phyloP scores from a whole-genome alignment of 352 stramenopile species.

The Aphanomyces astaci region DNA sequence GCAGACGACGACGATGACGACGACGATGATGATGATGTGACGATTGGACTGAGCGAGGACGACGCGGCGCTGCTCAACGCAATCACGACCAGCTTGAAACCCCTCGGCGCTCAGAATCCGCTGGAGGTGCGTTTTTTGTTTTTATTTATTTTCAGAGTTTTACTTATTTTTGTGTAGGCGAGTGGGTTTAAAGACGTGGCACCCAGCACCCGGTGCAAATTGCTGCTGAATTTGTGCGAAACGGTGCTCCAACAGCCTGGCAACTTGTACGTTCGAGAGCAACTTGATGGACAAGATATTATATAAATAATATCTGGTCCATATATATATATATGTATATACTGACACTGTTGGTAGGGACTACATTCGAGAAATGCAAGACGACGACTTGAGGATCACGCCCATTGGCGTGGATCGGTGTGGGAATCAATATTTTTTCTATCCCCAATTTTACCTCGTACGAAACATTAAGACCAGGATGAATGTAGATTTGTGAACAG shows the following conservation, averaged over 20 bases:
- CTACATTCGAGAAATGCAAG: constrained; percentile 81
- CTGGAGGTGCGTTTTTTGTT: neutral
- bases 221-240: constrained; percentile 76
- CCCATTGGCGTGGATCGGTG: constrained; percentile 62
- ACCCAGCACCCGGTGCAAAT: constrained; percentile 51
- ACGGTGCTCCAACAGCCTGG: constrained; percentile 64
- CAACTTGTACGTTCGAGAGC: constrained; percentile 46
- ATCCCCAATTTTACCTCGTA: constrained; percentile 68
- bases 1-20: constrained; percentile 65
- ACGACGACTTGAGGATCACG: constrained; percentile 72
- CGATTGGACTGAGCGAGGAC: neutral
- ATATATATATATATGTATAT: no score
- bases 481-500: no score
- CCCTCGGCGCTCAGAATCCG: constrained; percentile 2
- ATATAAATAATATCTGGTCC: no score
- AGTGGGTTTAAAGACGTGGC: neutral
- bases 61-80: neutral
- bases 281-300: no score
- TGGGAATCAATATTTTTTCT: constrained; percentile 77
- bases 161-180: neutral
- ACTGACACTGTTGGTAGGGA: constrained; percentile 37
- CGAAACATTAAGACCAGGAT: no score
- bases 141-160: neutral
- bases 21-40: neutral
- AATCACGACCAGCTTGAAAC: neutral